Percentiles rank a stretch among this genome's conserved stretches.
phyloP scores from a whole-genome alignment of 2,329 filamentous ascomycete genomes.

The Pleoardoris graminearum region DNA sequence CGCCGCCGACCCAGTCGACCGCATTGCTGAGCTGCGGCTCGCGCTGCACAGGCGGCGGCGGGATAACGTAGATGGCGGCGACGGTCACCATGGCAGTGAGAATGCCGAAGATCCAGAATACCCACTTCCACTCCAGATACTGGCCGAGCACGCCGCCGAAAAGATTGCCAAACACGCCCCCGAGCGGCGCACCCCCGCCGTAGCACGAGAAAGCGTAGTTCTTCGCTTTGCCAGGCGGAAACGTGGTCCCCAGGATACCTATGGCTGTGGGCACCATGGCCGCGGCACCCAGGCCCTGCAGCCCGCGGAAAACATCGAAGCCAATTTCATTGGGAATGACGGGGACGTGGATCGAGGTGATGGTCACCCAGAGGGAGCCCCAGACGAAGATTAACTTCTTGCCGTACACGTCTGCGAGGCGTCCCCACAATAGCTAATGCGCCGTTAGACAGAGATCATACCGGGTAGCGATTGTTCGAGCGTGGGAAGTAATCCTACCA shows the following conservation, averaged over 20 bases:
- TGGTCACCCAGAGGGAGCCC: conserved; percentile 66
- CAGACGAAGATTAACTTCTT: conserved; percentile 67
- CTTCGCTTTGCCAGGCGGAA: conserved; percentile 68
- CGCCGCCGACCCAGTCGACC: conserved; percentile 69
- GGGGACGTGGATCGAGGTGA: conserved; percentile 62
- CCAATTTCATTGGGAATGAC: conserved; percentile 69
- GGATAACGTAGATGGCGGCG: conserved; percentile 64
- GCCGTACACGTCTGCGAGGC: conserved; percentile 68
- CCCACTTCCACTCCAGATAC: conserved; percentile 50
- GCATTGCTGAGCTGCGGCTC: conserved; percentile 47
- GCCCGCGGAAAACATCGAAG: conserved; percentile 67
- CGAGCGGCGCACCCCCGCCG: conserved; percentile 65
- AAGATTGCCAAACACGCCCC: conserved; percentile 67
- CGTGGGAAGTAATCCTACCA: conserved; percentile 36
- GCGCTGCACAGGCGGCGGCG: conserved; percentile 49
- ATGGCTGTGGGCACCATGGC: conserved; percentile 73
- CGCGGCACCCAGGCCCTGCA: conserved; percentile 69
- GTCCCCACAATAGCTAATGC: conserved; percentile 62
- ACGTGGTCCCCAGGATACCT: conserved; percentile 69
- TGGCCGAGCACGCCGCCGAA: conserved; percentile 66
- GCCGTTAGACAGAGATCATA: conserved; percentile 8
- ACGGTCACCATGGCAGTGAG: conserved; percentile 61
- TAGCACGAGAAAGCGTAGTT: conserved; percentile 64
- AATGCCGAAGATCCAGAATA: conserved; percentile 62
- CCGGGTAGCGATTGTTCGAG: background rate